These are phyloP conservation scores for Musa acuminata DNA, from an alignment of 176 grass and related monocot species.

Conservation along the genomic window DNA sequence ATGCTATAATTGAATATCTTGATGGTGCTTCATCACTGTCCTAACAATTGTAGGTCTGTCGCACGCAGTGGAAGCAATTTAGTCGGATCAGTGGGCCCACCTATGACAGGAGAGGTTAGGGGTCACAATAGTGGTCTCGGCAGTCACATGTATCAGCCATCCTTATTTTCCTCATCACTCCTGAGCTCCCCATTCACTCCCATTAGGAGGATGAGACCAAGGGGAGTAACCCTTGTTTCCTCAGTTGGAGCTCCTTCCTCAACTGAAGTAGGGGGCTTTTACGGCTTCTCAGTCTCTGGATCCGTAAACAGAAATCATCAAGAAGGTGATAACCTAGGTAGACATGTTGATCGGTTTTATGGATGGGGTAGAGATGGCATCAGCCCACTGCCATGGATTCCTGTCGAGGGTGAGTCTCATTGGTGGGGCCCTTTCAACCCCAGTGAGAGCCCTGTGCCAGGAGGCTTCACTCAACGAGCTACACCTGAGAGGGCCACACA, in stretches of 20 bases:
- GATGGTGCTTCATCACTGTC: not conserved
- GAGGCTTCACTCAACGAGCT: constrained; percentile 41
- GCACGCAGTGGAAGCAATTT: constrained; percentile 57
- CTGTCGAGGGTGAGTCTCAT: constrained; percentile 45
- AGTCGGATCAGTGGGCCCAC: constrained; percentile 39
- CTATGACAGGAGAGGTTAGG: constrained; percentile 49
- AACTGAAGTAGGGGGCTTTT: constrained; percentile 37
- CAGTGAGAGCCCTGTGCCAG: constrained; percentile 40
- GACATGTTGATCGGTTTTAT: constrained; percentile 41
- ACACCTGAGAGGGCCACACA: constrained; percentile 35
- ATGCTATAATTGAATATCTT: too few relatives aligned
- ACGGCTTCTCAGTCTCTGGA: constrained; percentile 45
- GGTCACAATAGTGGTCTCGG: constrained; percentile 44
- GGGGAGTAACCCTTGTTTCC: constrained; percentile 63
- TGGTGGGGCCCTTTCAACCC: constrained; percentile 73
- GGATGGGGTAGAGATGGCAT: constrained; percentile 45
- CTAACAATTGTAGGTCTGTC: constrained; percentile 30
- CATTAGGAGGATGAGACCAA: constrained; percentile 58
- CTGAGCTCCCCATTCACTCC: constrained; percentile 37
- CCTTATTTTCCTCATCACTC: constrained; percentile 39
- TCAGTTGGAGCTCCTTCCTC: constrained; percentile 53
- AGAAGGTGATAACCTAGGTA: constrained; percentile 39
- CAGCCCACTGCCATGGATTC: constrained; percentile 29
- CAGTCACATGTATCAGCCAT: constrained; percentile 50
- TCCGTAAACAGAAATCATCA: constrained; percentile 35